These are phyloP conservation scores for Allomyces javanicus DNA, from an alignment of 192 early-diverging fungal genomes.

Conservation along the genomic window DNA sequence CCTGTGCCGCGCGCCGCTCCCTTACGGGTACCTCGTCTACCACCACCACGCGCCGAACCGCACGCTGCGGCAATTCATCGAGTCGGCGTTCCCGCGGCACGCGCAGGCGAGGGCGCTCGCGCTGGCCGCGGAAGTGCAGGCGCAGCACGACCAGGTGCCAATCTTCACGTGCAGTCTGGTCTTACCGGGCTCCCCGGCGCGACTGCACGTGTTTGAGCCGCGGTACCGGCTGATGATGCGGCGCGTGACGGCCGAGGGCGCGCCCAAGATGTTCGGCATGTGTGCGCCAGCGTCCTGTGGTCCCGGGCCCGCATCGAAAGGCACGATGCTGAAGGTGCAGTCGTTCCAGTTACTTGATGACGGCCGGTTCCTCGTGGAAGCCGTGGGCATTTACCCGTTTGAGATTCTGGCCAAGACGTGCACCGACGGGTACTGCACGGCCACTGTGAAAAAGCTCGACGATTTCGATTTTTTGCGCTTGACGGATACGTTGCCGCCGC, in stretches of 20 bases:
- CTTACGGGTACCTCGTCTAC: neutral
- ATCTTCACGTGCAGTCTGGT: conserved; percentile 35
- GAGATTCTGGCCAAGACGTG: conserved; percentile 13
- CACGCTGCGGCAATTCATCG: neutral
- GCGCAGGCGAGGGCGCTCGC: neutral
- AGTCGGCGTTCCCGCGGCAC: neutral
- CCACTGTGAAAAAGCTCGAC: conserved; percentile 21
- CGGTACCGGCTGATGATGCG: conserved; percentile 40
- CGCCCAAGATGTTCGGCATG: conserved; percentile 29
- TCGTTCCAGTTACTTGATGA: conserved; percentile 20
- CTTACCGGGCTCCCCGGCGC: conserved; percentile 35
- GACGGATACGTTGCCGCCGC: neutral
- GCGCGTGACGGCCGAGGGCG: conserved; percentile 1
- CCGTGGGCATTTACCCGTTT: conserved; percentile 25
- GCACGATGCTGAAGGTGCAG: conserved; percentile 26
- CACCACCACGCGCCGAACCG: neutral
- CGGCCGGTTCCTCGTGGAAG: conserved; percentile 28
- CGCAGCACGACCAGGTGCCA: conserved; percentile 20
- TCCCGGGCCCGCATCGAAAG: conserved; percentile 9
- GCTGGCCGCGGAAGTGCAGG: conserved; percentile 8
- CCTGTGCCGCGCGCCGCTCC: neutral
- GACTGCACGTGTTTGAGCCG: conserved; percentile 42
- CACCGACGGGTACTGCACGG: conserved; percentile 27
- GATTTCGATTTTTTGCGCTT: conserved; percentile 13
- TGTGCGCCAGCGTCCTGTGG: conserved; percentile 11